Conservation (phyloP, 78 protist species). For the Dictyostelium firmibasis region DNA sequence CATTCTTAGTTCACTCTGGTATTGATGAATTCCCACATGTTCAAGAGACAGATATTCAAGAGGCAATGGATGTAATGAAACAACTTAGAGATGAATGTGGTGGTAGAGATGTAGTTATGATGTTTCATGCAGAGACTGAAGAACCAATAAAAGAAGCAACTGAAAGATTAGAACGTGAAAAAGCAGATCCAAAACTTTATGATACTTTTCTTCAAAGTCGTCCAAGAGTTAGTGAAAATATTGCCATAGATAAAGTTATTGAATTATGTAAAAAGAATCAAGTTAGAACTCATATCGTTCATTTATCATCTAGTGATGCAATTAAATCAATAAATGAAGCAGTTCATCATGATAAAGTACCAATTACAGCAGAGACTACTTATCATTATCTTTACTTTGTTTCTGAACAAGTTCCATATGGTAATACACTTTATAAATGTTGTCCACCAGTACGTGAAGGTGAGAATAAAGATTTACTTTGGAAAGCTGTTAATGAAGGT, state of each 20-base stretch:
- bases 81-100: neutral
- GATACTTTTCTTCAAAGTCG: constrained; percentile 47
- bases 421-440: constrained; percentile 71
- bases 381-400: constrained; percentile 63
- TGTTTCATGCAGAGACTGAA: constrained; percentile 74
- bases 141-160: constrained; percentile 39
- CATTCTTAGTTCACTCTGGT: constrained; percentile 56
- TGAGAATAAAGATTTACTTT: constrained; percentile 40
- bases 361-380: constrained; percentile 73
- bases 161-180: neutral
- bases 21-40: constrained; percentile 51
- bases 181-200: constrained; percentile 30
- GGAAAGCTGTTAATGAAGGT: constrained; percentile 51
- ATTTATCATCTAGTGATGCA: constrained; percentile 51
- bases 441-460: constrained; percentile 78
- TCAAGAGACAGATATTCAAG: neutral
- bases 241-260: constrained; percentile 47
- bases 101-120: constrained; percentile 50
- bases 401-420: constrained; percentile 53
- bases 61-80: constrained; percentile 44
- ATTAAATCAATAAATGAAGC: neutral
- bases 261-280: neutral
- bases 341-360: neutral
- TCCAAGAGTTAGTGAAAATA: constrained; percentile 45
- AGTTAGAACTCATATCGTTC: constrained; percentile 58